Percentiles rank a stretch among this genome's conserved stretches.
These are phyloP conservation scores for Eutrema yunnanense DNA, from an alignment of 345 rosid species.

Conservation along the genomic window DNA sequence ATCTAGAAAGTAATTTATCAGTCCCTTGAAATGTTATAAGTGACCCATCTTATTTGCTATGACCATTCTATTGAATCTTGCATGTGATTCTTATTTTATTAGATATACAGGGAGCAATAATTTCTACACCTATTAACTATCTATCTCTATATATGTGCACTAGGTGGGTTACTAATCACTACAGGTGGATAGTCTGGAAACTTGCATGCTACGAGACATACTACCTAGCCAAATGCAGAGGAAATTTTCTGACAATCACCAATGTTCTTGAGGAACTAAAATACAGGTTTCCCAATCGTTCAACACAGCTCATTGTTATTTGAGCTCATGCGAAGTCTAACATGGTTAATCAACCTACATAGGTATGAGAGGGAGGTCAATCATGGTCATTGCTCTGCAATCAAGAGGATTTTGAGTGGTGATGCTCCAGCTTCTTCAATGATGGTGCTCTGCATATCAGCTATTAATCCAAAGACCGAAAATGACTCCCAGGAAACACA, in stretches of 20 bases:
- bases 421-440: constrained; percentile 67
- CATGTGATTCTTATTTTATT: neutral
- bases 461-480: constrained; percentile 37
- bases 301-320: neutral
- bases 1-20: constrained; percentile 55
- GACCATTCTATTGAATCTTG: neutral
- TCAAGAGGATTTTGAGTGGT: constrained; percentile 84
- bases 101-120: neutral
- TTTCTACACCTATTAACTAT: neutral
- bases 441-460: constrained; percentile 77
- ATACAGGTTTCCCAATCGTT: constrained; percentile 55
- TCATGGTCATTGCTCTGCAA: constrained; percentile 82
- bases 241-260: constrained; percentile 63
- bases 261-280: constrained; percentile 90
- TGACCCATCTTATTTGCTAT: neutral
- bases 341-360: constrained; percentile 19
- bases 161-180: constrained; percentile 92
- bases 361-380: constrained; percentile 95
- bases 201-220: constrained; percentile 72
- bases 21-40: constrained; percentile 8
- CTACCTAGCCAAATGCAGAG: constrained; percentile 43
- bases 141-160: constrained; percentile 6
- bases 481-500: neutral
- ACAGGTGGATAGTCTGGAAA: constrained; percentile 96
- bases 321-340: constrained; percentile 10